A percentile compares a stretch with the other conserved stretches of the same genome.
phyloP scores from a whole-genome alignment of 169 alveolate genomes.

The Plasmodium falciparum region DNA sequence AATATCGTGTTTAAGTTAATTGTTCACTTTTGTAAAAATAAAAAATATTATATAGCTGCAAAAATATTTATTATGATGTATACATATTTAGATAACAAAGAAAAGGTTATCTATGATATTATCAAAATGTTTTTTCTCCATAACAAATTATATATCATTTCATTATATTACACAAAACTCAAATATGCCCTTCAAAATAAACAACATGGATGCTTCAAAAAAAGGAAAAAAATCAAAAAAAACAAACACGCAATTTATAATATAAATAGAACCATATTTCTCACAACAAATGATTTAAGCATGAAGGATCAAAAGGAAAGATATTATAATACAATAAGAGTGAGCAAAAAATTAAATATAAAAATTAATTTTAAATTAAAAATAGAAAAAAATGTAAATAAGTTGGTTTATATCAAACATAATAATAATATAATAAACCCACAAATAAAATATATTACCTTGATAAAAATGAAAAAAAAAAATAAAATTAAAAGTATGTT shows the following conservation, averaged over 20 bases:
- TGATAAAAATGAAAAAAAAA: not conserved
- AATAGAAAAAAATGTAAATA: no score
- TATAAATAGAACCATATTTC: no score
- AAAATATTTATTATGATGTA: conserved; percentile 33
- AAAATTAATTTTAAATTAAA: no score
- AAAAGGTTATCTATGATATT: conserved; percentile 27
- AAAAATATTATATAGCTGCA: conserved; percentile 48
- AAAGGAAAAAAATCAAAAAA: not conserved
- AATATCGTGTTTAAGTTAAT: conserved; percentile 19
- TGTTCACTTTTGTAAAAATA: conserved; percentile 12
- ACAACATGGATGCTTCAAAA: not conserved
- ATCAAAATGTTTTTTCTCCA: conserved; percentile 30
- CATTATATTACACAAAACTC: conserved; percentile 23
- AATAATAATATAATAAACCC: no score
- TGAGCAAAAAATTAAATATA: not conserved
- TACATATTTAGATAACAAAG: conserved; percentile 26
- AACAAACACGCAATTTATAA: not conserved
- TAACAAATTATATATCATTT: conserved; percentile 22
- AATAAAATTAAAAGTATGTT: not conserved
- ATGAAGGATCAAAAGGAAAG: not conserved
- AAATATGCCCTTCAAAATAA: not conserved
- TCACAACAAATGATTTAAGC: not conserved
- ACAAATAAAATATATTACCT: no score
- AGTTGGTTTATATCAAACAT: no score
- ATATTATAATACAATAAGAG: not conserved